A percentile compares a stretch with the other conserved stretches of the same genome.
These are phyloP conservation scores for Durio zibethinus DNA, from an alignment of 345 rosid genomes.

Conservation along the genomic window DNA sequence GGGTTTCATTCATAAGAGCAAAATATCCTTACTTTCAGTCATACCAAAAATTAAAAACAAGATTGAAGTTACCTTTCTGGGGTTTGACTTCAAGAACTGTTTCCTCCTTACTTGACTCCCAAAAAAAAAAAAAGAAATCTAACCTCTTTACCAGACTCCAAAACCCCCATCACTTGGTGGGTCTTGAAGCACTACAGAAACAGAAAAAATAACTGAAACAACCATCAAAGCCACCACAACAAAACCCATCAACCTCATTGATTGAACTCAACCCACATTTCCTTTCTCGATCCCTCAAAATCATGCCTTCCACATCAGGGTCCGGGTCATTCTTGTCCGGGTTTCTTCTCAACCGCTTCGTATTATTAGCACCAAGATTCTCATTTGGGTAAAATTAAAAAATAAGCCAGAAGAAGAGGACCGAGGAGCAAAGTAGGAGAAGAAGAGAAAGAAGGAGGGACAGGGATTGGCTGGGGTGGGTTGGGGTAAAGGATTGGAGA, in stretches of 20 bases:
- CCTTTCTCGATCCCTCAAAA: conserved; percentile 30
- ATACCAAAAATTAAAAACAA: not conserved
- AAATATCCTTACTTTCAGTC: not conserved
- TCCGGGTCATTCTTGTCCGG: conserved; percentile 23
- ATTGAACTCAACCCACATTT: conserved; percentile 22
- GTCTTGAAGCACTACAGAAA: conserved; percentile 43
- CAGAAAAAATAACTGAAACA: conserved; percentile 40
- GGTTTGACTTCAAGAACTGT: conserved; percentile 14
- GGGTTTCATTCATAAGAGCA: not conserved
- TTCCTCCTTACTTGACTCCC: conserved; percentile 20
- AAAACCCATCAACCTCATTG: conserved; percentile 38
- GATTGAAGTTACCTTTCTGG: conserved; percentile 26
- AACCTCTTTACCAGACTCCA: conserved; percentile 20
- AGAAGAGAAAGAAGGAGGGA: not conserved
- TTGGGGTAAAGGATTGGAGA: not conserved
- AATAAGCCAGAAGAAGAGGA: not conserved
- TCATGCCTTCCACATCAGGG: conserved; percentile 11
- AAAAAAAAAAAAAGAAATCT: conserved; percentile 13
- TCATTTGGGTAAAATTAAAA: not conserved
- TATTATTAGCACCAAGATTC: conserved; percentile 6
- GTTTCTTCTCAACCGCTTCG: conserved; percentile 39
- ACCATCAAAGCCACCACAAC: conserved; percentile 32
- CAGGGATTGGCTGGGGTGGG: not conserved
- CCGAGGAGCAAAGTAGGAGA: not conserved
- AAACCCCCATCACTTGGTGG: conserved; percentile 36